These are phyloP conservation scores for Naganishia friedmannii DNA, from an alignment of 768 basidiomycete species.

Conservation along the genomic window DNA sequence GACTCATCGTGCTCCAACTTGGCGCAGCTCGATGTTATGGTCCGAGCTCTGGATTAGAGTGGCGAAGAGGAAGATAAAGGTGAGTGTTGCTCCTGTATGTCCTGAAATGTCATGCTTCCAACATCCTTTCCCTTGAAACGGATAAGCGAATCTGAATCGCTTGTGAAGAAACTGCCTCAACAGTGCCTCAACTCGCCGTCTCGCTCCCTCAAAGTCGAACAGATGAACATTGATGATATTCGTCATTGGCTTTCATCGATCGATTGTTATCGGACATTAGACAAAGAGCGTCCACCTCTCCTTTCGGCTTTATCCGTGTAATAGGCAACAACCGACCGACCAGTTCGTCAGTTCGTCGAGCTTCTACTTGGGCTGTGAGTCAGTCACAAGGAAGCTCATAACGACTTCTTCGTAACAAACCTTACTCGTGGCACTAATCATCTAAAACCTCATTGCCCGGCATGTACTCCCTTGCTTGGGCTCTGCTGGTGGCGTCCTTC, in stretches of 20 bases:
- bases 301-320: not conserved
- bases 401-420: not conserved
- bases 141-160: no score
- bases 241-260: slow-evolving; percentile 23
- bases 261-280: not conserved
- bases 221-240: not conserved
- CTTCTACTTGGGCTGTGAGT: not conserved
- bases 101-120: no score
- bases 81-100: not conserved
- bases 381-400: not conserved
- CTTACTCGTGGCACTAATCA: not conserved
- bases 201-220: no score
- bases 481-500: not conserved
- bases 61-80: not conserved
- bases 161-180: no score
- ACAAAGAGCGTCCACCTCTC: not conserved
- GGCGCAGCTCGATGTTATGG: not conserved
- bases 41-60: not conserved
- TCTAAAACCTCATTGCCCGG: not conserved
- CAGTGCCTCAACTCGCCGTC: slow-evolving; percentile 1
- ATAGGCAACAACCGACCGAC: no score
- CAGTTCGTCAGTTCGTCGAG: slow-evolving; percentile 12
- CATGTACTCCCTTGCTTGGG: not conserved
- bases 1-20: not conserved
- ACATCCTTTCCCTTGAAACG: no score